These are phyloP conservation scores for Rosa chinensis DNA, from an alignment of 306 rosid genomes.

Conservation along the genomic window DNA sequence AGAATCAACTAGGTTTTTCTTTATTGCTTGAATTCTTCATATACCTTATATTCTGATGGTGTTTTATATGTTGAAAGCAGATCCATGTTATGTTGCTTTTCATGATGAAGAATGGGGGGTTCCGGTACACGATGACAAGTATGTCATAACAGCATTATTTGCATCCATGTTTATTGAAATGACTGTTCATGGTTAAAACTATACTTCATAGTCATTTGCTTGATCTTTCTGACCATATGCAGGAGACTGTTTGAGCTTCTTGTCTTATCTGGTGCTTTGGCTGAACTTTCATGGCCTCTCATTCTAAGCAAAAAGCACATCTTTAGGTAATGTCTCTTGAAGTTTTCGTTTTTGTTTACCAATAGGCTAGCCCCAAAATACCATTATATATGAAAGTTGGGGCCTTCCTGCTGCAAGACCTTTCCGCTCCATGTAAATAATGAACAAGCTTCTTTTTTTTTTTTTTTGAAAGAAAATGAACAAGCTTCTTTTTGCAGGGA, in stretches of 20 bases:
- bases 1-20: conserved; percentile 9
- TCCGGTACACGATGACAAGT: conserved; percentile 83
- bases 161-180: conserved; percentile 21
- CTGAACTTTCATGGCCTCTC: conserved; percentile 81
- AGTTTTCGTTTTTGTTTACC: conserved; percentile 14
- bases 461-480: too few species aligned
- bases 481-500: conserved; percentile 60
- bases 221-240: conserved; percentile 34
- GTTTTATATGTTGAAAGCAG: conserved; percentile 43
- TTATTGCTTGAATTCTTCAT: conserved; percentile 2
- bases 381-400: conserved; percentile 1
- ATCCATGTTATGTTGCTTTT: conserved; percentile 61
- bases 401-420: conserved; percentile 1
- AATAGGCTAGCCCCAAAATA: conserved; percentile 14
- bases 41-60: conserved; percentile 30
- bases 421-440: conserved; percentile 7
- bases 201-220: conserved; percentile 21
- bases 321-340: conserved; percentile 54
- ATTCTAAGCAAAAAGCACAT: conserved; percentile 73
- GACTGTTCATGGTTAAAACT: background rate
- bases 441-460: conserved; percentile 11
- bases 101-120: conserved; percentile 92
- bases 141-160: conserved; percentile 29
- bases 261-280: conserved; percentile 70
- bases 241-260: conserved; percentile 86